A percentile compares a stretch with the other conserved stretches of the same genome.
Conservation (phyloP, 805 yeast species). For the Wickerhamomyces hampshirensis region DNA sequence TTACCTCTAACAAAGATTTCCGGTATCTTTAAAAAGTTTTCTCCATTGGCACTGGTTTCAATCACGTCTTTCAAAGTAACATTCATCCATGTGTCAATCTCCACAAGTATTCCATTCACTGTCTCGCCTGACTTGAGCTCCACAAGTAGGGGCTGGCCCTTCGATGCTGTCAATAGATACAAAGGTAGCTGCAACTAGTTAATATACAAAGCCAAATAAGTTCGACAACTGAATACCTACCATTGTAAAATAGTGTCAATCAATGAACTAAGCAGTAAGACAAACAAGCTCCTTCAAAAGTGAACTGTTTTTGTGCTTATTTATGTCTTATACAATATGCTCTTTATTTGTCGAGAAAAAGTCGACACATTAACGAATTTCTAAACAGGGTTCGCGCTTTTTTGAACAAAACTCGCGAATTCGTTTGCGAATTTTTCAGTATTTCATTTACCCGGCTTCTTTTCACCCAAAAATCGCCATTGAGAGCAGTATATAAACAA, state of each 20-base stretch:
- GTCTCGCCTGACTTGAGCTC: slow-evolving; percentile 92
- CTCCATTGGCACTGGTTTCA: slow-evolving; percentile 59
- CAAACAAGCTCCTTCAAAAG: too few species aligned
- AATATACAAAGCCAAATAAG: too few species aligned
- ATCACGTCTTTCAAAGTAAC: slow-evolving; percentile 74
- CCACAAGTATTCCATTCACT: slow-evolving; percentile 73
- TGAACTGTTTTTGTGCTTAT: too few species aligned
- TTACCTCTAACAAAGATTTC: slow-evolving; percentile 83
- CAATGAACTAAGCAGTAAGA: too few species aligned
- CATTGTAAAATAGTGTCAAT: too few species aligned
- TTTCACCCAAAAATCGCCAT: too few species aligned
- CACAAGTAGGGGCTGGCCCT: slow-evolving; percentile 79
- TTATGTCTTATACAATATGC: too few species aligned
- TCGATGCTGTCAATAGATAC: slow-evolving; percentile 84
- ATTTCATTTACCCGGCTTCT: too few species aligned
- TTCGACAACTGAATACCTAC: too few species aligned
- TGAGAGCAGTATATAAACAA: too few species aligned
- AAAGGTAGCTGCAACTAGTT: slow-evolving; percentile 64
- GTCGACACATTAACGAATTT: neutral
- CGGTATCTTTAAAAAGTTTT: slow-evolving; percentile 54
- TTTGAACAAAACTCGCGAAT: too few species aligned
- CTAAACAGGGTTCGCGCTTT: neutral
- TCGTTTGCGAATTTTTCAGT: too few species aligned
- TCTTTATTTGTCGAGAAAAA: neutral
- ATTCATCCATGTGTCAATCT: slow-evolving; percentile 96